Conservation (phyloP, 2,329 filamentous ascomycete genomes). For the Stagonosporopsis rhizophila region DNA sequence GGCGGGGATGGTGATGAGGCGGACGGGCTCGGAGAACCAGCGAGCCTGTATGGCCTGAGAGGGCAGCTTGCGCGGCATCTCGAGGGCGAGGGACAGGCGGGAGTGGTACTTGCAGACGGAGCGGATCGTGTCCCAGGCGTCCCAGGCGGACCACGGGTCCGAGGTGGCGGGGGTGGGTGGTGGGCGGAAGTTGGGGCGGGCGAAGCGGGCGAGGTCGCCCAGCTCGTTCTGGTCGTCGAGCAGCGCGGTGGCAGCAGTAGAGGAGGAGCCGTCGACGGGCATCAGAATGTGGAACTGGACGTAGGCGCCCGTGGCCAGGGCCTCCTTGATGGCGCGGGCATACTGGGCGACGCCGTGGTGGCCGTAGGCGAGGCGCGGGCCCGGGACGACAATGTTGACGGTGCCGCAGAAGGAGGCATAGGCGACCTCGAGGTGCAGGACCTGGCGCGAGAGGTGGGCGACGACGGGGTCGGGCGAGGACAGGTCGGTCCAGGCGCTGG, state of each 20-base stretch:
- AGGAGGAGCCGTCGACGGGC: conserved; percentile 76
- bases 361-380: conserved; percentile 71
- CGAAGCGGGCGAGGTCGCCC: conserved; percentile 61
- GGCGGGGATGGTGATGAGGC: conserved; percentile 61
- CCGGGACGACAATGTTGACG: conserved; percentile 80
- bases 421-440: conserved; percentile 87
- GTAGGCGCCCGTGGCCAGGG: conserved; percentile 75
- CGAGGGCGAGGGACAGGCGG: conserved; percentile 74
- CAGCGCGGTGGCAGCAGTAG: no score
- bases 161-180: conserved; percentile 66
- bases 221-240: conserved; percentile 61
- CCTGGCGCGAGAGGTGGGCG: conserved; percentile 85
- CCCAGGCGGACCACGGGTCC: conserved; percentile 73
- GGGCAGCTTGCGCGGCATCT: conserved; percentile 67
- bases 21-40: conserved; percentile 70
- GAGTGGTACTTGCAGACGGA: conserved; percentile 84
- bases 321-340: conserved; percentile 82
- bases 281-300: conserved; percentile 82
- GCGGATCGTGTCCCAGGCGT: conserved; percentile 89
- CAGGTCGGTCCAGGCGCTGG: conserved; percentile 93
- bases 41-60: conserved; percentile 62
- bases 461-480: conserved; percentile 83
- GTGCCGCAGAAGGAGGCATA: conserved; percentile 97
- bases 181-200: conserved; percentile 48
- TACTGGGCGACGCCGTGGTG: conserved; percentile 72